Evolutionary conservation across 1,139 yeast species (phyloP), one percentile per base, ranked within the genome.

Genomic region (Blastobotrys apis): DNA sequence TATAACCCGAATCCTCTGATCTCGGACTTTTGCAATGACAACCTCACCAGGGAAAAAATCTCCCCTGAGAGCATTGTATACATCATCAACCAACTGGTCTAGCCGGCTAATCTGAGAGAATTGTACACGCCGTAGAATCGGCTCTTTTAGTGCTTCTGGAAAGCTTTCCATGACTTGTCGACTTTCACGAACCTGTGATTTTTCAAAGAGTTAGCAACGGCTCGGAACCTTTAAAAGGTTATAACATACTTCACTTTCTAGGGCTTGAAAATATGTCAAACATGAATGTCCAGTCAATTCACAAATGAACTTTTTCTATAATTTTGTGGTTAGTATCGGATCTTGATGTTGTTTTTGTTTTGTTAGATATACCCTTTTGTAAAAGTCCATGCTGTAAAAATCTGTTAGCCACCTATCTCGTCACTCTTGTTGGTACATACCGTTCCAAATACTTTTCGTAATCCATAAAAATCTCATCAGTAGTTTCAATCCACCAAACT

Each of bases 221-320:
- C n/a, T n/a, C n/a, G n/a, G n/a, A n/a, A n/a, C n/a, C n/a, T n/a
- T 32, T 39, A 10, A 2, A 12, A 3, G 37, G 13, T 5, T 15
- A 17, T 33, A 25, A 31, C 54, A 41, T 32, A 57, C 57, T 66
- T 92, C 98, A 53, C 86, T 80, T 48, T 80, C 78, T 39, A 78
- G 71, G 0, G 98, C 98, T 59, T 92, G 94, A 62, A 88, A 88
- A 62, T 78, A 92, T 0, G 96, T 86, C 47, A 90, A 72, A 57
- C 95, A 84, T 16, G 96, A 84, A 58, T 88, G 87, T 21, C 98
- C 98, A 0, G 97, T 87, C 45, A 92, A 83, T 67, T 92, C 98
- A 68, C 97, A 92, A 5, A 88, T 94, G 66, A 92, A 92, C 62
- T 86, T 84, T 53, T 80, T 78, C 48, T 80, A 75, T 35, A 32